Conservation (phyloP, 768 basidiomycete species). For the Tephrocybe sp. region DNA sequence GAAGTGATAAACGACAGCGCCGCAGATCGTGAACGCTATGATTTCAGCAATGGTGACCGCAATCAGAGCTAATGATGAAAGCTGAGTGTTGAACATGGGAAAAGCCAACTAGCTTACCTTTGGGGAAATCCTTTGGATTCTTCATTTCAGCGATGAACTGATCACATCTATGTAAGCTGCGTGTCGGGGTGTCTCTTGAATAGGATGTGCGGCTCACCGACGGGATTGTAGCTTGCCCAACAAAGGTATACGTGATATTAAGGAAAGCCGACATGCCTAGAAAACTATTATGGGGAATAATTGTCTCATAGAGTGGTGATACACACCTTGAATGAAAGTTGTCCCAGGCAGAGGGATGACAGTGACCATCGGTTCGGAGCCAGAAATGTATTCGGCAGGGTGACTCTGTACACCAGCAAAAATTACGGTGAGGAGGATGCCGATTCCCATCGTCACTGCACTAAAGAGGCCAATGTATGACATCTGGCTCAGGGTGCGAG, state of each 20-base stretch:
- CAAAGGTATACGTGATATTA: conserved; percentile 44
- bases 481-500: conserved; percentile 41
- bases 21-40: conserved; percentile 40
- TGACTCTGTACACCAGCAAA: conserved; percentile 39
- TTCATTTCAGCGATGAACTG: conserved; percentile 48
- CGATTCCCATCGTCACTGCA: conserved; percentile 44
- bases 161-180: not conserved
- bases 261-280: conserved; percentile 44
- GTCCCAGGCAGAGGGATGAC: conserved; percentile 35
- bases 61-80: conserved; percentile 31
- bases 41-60: conserved; percentile 42
- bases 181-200: not conserved
- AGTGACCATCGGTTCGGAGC: conserved; percentile 36
- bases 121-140: conserved; percentile 44
- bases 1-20: conserved; percentile 42
- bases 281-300: not conserved
- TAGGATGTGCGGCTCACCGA: conserved; percentile 26
- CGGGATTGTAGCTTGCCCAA: conserved; percentile 44
- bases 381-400: conserved; percentile 38
- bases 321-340: conserved; percentile 33
- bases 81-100: not conserved
- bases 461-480: conserved; percentile 39
- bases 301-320: not conserved
- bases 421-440: conserved; percentile 40
- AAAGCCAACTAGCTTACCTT: conserved; percentile 25